A percentile compares a stretch with the other conserved stretches of the same genome.
Conservation (phyloP, 192 early-diverging fungal species). For the Coemansia sp. region DNA sequence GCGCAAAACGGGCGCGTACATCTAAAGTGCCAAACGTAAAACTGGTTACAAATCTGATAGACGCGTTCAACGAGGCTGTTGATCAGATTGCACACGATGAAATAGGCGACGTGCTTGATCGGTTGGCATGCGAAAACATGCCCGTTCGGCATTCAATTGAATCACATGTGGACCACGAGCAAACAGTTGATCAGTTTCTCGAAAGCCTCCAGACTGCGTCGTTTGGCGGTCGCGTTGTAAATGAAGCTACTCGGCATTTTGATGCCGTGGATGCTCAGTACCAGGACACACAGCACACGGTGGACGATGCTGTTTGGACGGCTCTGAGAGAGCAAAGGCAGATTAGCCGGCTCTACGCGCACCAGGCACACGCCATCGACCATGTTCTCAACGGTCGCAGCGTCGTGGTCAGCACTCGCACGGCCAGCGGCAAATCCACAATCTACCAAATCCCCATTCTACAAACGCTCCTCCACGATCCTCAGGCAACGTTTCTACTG, state of each 20-base stretch:
- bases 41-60: slow-evolving; percentile 10
- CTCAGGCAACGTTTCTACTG: slow-evolving; percentile 51
- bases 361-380: slow-evolving; percentile 70
- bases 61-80: neutral
- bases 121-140: slow-evolving; percentile 3
- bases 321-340: slow-evolving; percentile 8
- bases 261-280: slow-evolving; percentile 5
- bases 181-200: slow-evolving; percentile 10
- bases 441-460: slow-evolving; percentile 75
- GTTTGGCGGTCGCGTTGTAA: slow-evolving; percentile 7
- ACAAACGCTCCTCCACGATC: slow-evolving; percentile 52
- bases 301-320: slow-evolving; percentile 1
- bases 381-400: slow-evolving; percentile 32
- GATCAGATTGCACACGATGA: neutral
- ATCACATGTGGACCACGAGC: neutral
- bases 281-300: neutral
- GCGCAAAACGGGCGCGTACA: neutral
- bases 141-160: neutral
- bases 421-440: slow-evolving; percentile 79
- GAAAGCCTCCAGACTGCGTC: neutral
- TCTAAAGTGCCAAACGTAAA: neutral
- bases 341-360: slow-evolving; percentile 62
- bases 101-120: neutral
- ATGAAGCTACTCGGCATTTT: neutral
- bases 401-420: slow-evolving; percentile 70